Conservation (phyloP, 345 rosid genomes). For the Cardamine occulta region DNA sequence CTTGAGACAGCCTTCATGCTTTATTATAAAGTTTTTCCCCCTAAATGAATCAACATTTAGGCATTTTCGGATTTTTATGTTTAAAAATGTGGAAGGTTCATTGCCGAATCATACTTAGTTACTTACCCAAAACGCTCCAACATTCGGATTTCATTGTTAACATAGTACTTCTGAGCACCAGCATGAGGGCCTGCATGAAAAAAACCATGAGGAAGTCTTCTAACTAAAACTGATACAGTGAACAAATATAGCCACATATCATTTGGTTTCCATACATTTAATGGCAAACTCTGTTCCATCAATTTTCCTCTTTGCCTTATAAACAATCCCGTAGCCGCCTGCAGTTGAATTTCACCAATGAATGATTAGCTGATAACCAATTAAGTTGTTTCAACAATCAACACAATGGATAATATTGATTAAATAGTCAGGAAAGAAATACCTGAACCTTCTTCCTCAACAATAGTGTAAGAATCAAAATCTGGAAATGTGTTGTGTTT, state of each 20-base stretch:
- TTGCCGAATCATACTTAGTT: slow-evolving; percentile 45
- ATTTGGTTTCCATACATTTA: slow-evolving; percentile 65
- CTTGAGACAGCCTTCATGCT: slow-evolving; percentile 79
- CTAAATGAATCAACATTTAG: slow-evolving; percentile 49
- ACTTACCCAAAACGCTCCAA: slow-evolving; percentile 93
- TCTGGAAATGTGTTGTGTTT: slow-evolving; percentile 57
- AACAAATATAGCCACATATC: slow-evolving; percentile 25
- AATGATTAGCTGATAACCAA: slow-evolving; percentile 16
- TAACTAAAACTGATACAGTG: slow-evolving; percentile 22
- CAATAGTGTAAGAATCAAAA: slow-evolving; percentile 74
- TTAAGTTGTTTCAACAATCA: slow-evolving; percentile 10
- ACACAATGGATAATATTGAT: background rate
- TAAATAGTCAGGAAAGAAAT: slow-evolving; percentile 17
- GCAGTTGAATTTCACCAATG: slow-evolving; percentile 40
- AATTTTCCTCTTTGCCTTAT: slow-evolving; percentile 69
- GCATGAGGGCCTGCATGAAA: slow-evolving; percentile 77
- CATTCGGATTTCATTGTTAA: slow-evolving; percentile 78
- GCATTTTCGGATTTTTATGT: slow-evolving; percentile 16
- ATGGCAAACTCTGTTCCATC: slow-evolving; percentile 84
- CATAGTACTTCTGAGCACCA: slow-evolving; percentile 71
- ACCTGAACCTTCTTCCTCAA: slow-evolving; percentile 98
- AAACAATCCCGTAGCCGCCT: slow-evolving; percentile 97
- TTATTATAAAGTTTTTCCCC: slow-evolving; percentile 83
- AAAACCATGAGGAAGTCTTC: slow-evolving; percentile 29
- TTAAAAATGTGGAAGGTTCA: slow-evolving; percentile 9